Base-by-base conservation (phyloP, 2,329 filamentous ascomycete species). In the Akanthomyces lecanii region DNA sequence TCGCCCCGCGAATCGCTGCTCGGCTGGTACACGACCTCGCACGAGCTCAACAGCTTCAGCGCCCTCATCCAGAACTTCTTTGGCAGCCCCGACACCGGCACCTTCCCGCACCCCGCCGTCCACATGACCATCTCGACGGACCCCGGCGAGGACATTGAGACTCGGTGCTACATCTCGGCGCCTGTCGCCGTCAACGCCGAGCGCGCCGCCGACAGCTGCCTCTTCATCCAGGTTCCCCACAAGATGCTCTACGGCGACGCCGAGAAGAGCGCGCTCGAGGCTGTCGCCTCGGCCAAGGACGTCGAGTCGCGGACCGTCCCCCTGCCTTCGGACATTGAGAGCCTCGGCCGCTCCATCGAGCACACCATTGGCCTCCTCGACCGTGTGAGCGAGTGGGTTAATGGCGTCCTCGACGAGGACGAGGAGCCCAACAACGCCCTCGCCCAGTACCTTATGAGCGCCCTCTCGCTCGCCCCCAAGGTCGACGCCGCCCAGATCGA, bases 31-130 rank as follows among this genome's bases (percentile, higher is more conserved):
- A 96, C 95, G 67, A 99, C 95, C 56, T 93, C 90, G 73, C 89
- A 91, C 76, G 94, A 98, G 79, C 86, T 99, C 74, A 98, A 99
- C 86, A 96, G 90, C 76, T 99, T 99, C 84, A 95, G 90, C 76
- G 95, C 95, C 71, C 86, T 99, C 72, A 99, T 77, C 79, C 95
- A 99, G 81, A 99, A 99, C 84, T 99, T 98, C 84, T 99, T 98
- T 83, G 91, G 90, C 74, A 91, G 92, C 74, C 92, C 96, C 73
- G 95, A 96, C 73, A 96, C 97, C 68, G 95, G 95, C 75, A 99
- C 95, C 63, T 97, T 90, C 82, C 95, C 95, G 61, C 91, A 97
- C 79, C 95, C 95, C n/a, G 94, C 95, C 68, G 89, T 99, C 56
- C 95, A 99, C 80, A 83, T 99, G 76, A 99, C 95, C 66, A 92